Base-by-base conservation (phyloP, 1,139 yeast genomes). In the Magnusiomyces fungicola region DNA sequence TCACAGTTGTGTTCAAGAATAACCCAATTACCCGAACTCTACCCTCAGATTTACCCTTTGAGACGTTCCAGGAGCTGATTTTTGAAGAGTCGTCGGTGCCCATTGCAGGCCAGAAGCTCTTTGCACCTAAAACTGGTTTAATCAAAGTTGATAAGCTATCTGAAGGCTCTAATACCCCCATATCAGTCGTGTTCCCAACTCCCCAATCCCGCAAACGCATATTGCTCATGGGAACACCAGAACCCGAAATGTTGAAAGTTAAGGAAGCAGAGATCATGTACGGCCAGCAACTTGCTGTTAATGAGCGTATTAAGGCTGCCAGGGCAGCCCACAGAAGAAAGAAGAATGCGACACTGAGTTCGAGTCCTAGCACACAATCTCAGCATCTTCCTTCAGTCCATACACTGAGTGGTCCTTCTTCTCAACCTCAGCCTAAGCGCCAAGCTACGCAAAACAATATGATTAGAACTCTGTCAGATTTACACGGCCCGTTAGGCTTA, bases 141-240 rank as follows among this genome's bases (percentile, higher is more conserved):
- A 47, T 64, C 44, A 61, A 55, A 44, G 49, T 50, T 10, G 56
- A 50, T 18, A 53, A 50, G 41, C 51, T 55, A 1, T 47, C 51
- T 23, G 24, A 50, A 14, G 56, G 54, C 19, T 53, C 43, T 29
- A 53, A 51, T 4, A 52, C 57, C 10, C 50, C 52, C 4, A 45
- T 57, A 25, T 44, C 43, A 10, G 53, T 50, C 16, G 56, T 58
- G 18, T 56, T 61, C 46, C 49, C 56, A 16, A 48, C 56, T 36
- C 55, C 52, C n/a, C 56, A 52, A 3, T 49, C 57, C 12, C 53
- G 64, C 2, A 54, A 46, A 32, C 56, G 55, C 37, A 57, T 63
- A 49, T 57, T 61, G 53, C 53, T 65, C 22, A 56, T 64, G 51
- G 68, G 68, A 7, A 59, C 65, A 1, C 60, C 64, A 3, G 38